Evolutionary conservation across 2,329 filamentous ascomycete genomes (phyloP).

Genomic region (Aspergillus transmontanensis): DNA sequence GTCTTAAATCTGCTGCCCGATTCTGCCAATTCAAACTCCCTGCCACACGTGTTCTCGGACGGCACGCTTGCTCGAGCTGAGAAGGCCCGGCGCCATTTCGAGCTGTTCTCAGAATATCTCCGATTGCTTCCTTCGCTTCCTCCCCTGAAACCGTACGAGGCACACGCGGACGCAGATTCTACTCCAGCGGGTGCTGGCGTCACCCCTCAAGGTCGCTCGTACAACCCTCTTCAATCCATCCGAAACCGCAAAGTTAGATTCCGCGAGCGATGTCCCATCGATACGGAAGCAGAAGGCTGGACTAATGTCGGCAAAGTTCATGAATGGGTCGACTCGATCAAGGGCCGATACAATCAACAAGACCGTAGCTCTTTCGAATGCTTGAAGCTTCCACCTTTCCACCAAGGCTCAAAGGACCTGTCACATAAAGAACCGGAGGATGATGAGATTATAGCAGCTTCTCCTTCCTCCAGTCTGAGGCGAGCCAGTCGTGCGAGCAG

Average conservation of each 20-base stretch:
- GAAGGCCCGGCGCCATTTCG: slow-evolving; percentile 81
- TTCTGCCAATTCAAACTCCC: slow-evolving; percentile 32
- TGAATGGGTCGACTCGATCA: slow-evolving; percentile 74
- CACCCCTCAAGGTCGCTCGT: slow-evolving; percentile 64
- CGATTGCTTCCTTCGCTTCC: slow-evolving; percentile 77
- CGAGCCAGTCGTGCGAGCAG: slow-evolving; percentile 44
- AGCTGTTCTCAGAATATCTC: slow-evolving; percentile 82
- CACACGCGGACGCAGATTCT: slow-evolving; percentile 18
- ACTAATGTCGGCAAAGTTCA: slow-evolving; percentile 70
- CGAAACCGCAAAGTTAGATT: slow-evolving; percentile 85
- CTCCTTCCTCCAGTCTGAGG: slow-evolving; percentile 46
- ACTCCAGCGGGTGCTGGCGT: slow-evolving; percentile 34
- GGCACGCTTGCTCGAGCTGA: slow-evolving; percentile 81
- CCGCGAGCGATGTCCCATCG: slow-evolving; percentile 72
- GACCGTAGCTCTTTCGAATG: slow-evolving; percentile 49
- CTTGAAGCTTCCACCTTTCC: slow-evolving; percentile 48
- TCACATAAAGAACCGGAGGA: slow-evolving; percentile 26
- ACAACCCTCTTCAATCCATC: slow-evolving; percentile 91
- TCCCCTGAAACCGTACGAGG: slow-evolving; percentile 55
- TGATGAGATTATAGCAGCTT: slow-evolving; percentile 27
- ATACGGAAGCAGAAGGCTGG: slow-evolving; percentile 77
- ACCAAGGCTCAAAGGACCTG: slow-evolving; percentile 21
- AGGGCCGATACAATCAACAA: slow-evolving; percentile 50
- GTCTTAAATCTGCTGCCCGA: slow-evolving; percentile 33
- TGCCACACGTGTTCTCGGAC: slow-evolving; percentile 63